Evolutionary conservation across 1,284 basidiomycete species (phyloP).

Genomic region (Ustilago curta): DNA sequence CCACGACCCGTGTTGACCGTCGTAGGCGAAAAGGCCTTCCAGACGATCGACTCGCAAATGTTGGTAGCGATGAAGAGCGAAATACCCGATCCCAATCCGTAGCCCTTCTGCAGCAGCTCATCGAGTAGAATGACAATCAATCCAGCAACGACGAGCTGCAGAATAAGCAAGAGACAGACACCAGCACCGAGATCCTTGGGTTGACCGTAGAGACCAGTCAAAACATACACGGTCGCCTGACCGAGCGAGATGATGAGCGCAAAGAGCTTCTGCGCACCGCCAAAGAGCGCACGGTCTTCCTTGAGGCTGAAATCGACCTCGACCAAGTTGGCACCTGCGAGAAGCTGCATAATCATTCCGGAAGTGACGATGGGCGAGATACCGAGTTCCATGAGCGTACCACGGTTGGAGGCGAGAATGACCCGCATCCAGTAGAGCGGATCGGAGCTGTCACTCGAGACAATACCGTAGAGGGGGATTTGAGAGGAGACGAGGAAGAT

Average conservation of each 20-base stretch:
- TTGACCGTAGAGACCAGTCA: constrained; percentile 95
- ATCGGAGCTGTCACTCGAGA: constrained; percentile 73
- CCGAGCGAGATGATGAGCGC: constrained; percentile 96
- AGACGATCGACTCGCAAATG: constrained; percentile 98
- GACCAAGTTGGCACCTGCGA: constrained; percentile 95
- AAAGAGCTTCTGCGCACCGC: constrained; percentile 96
- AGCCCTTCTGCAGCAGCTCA: constrained; percentile 98
- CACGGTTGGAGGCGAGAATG: constrained; percentile 96
- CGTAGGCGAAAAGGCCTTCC: constrained; percentile 99
- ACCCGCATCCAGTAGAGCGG: constrained; percentile 99
- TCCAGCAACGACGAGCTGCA: constrained; percentile 92
- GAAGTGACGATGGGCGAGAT: constrained; percentile 94
- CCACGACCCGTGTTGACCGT: constrained; percentile 98
- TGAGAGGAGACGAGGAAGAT: constrained; percentile 69
- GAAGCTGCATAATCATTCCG: constrained; percentile 99
- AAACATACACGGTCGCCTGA: constrained; percentile 95
- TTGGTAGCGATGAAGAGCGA: constrained; percentile 99
- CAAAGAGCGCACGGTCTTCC: constrained; percentile 95
- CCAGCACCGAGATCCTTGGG: constrained; percentile 94
- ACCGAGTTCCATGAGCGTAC: constrained; percentile 98
- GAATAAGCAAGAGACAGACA: constrained; percentile 91
- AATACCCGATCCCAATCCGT: constrained; percentile 97
- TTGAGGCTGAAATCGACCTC: constrained; percentile 97
- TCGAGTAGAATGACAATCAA: constrained; percentile 98
- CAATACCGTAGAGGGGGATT: constrained; percentile 69